Evolutionary conservation across 176 grass and related monocot genomes (phyloP), one percentile per base, ranked within the genome.

Genomic region (Saccharum officinarum): DNA sequence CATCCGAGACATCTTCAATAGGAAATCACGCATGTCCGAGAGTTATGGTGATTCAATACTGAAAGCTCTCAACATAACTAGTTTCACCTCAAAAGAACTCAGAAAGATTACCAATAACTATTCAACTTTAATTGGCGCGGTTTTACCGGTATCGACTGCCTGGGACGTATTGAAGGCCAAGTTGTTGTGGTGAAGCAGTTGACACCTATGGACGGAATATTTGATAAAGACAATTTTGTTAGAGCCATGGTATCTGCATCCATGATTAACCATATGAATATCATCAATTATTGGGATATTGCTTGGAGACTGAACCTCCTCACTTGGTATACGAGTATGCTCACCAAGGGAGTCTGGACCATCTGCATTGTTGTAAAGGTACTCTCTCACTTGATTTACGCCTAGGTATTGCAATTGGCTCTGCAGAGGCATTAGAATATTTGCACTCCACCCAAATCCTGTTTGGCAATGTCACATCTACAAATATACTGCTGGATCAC

Each of bases 131-230:
- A 12, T 45, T 72, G 4, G 23, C 23, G 0, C 0, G 13, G 23
- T 28, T 2, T 0, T 42, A 15, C 4, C 8, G 1, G 5, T 47
- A 0, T 0, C 4, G 13, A 31, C 44, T 30, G 31, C 44, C 1
- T 6, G 49, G 49, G 49, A 52, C 1, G 3, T 50, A 50, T 50
- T 4, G 4, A 50, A 5, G 1, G 5, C 49, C 49, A 52, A 52
- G 47, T 1, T 17, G 47, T 50, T 17, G 47, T 13, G 11, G 46
- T 49, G 47, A 50, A 50, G 47, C 3, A 0, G 12, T 49, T 2
- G 0, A 4, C 4, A 2, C 45, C 3, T 4, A 14, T 7, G 6
- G 2, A 28, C 5, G 2, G 6, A 15, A 7, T 12, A 50, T 17
- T 17, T 10, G 6, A 11, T 7, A 49, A 1, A 73, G 2, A 73